Conservation (phyloP, 1,139 yeast species). For the Torulaspora globosa region DNA sequence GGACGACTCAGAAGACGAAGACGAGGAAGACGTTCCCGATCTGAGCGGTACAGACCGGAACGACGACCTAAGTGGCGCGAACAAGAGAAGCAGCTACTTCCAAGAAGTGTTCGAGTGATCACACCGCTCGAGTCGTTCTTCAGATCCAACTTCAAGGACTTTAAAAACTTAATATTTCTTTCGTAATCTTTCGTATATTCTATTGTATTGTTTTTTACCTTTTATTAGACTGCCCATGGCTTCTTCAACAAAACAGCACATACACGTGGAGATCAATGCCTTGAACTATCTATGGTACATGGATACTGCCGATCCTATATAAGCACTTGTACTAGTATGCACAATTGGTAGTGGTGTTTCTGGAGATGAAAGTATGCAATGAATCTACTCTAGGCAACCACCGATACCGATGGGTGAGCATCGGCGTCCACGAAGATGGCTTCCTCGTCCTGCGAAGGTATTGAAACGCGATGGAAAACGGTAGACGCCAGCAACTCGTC, state of each 20-base stretch:
- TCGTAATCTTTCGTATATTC: slow-evolving; percentile 3
- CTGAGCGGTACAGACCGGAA: slow-evolving; percentile 11
- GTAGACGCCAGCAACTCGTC: slow-evolving; percentile 19
- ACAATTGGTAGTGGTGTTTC: not conserved
- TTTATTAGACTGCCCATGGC: not conserved
- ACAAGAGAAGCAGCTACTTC: slow-evolving; percentile 28
- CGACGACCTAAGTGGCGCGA: slow-evolving; percentile 7
- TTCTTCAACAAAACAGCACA: not conserved
- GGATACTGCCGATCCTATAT: not conserved
- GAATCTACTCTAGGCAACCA: not conserved
- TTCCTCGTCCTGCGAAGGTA: slow-evolving; percentile 8
- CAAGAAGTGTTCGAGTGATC: slow-evolving; percentile 30
- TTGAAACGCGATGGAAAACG: slow-evolving; percentile 10
- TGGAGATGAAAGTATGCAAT: not conserved
- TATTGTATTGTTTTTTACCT: not conserved
- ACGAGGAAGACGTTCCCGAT: slow-evolving; percentile 8
- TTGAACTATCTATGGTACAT: not conserved
- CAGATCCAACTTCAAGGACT: not conserved
- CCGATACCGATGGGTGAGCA: slow-evolving; percentile 2
- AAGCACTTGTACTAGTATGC: not conserved
- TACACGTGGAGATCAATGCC: not conserved
- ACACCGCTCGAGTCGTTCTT: not conserved
- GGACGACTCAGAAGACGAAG: slow-evolving; percentile 16
- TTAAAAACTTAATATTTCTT: too few relatives aligned
- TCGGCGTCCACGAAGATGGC: slow-evolving; percentile 9